phyloP scores from a whole-genome alignment of 805 yeast genomes.

The Candida ortonii region DNA sequence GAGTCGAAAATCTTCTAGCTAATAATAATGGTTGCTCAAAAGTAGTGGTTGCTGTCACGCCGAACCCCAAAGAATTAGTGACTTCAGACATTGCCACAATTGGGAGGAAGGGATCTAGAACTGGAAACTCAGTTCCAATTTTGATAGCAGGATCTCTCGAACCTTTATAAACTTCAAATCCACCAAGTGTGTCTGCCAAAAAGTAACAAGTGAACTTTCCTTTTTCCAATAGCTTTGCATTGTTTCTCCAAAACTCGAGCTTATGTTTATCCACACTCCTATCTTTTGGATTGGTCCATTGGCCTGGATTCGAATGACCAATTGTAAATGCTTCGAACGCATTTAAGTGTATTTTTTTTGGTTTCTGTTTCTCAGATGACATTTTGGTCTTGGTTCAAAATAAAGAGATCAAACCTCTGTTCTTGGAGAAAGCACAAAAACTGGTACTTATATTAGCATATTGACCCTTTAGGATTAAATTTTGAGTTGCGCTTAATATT shows the following conservation, averaged over 20 bases:
- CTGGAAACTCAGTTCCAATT: slow-evolving; percentile 12
- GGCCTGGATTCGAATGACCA: slow-evolving; percentile 20
- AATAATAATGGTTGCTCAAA: slow-evolving; percentile 33
- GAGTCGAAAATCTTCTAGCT: slow-evolving; percentile 31
- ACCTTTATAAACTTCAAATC: slow-evolving; percentile 13
- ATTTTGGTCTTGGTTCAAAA: background rate
- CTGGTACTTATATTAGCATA: too few relatives aligned
- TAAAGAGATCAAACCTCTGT: too few relatives aligned
- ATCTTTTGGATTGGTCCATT: slow-evolving; percentile 23
- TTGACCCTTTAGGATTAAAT: too few relatives aligned
- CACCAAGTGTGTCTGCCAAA: slow-evolving; percentile 12
- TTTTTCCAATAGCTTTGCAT: slow-evolving; percentile 11
- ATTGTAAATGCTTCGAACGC: slow-evolving; percentile 14
- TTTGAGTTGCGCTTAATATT: too few relatives aligned
- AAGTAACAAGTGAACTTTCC: slow-evolving; percentile 13
- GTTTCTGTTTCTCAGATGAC: slow-evolving; percentile 1
- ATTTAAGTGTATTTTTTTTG: slow-evolving; percentile 11
- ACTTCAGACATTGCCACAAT: slow-evolving; percentile 36
- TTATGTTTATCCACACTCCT: slow-evolving; percentile 16
- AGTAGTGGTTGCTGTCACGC: slow-evolving; percentile 32
- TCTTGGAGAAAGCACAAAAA: too few relatives aligned
- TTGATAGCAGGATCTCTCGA: slow-evolving; percentile 11
- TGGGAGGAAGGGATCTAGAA: slow-evolving; percentile 27
- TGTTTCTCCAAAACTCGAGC: slow-evolving; percentile 17
- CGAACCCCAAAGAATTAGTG: slow-evolving; percentile 31